Base-by-base conservation (phyloP, 441 rosid genomes). In the Corymbia calophylla region DNA sequence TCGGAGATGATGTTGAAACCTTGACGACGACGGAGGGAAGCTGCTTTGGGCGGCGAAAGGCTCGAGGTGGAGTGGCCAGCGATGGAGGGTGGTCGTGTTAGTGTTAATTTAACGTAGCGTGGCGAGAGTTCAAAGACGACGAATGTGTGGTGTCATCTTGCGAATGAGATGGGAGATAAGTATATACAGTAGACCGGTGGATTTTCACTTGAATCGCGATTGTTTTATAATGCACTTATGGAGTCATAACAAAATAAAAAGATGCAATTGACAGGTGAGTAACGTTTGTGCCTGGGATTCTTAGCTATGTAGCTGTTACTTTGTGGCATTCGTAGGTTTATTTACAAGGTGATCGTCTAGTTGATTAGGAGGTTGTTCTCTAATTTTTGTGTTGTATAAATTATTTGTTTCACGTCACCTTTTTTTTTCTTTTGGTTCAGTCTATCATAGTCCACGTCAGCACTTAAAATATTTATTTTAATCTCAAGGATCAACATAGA, bases 211-310 rank as follows among this genome's bases (percentile, higher is more conserved):
- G 18, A 62, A 62, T 62, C 32, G 6, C 9, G 68, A 31, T n/a
- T n/a, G 9, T 1, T n/a, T 66, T 66, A 2, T 64, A 7, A n/a
- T 15, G 73, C 39, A n/a, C 3, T 7, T 64, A n/a, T 15, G 19
- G 17, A 15, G 31, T 0, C 73, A 31, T 31, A 15, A 21, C 39
- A 1, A 64, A 31, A n/a, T n/a, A n/a, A 64, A 64, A n/a, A 64
- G 16, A 16, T n/a, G 21, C 5, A 31, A 0, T 66, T 0, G 1
- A 0, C 39, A 31, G 8, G 39, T 0, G 39, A 8, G 6, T 66
- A 66, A 16, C 0, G 73, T 31, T 66, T 62, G 35, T 29, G 18
- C 6, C 18, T 29, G 1, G 29, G 0, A 62, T 9, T 62, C 4
- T 62, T 62, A 62, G 18, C 70, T 18, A 62, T 62, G 32, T 16